These are phyloP conservation scores for Xylariaceae sp. DNA, from an alignment of 2,329 filamentous ascomycete genomes.

Conservation along the genomic window DNA sequence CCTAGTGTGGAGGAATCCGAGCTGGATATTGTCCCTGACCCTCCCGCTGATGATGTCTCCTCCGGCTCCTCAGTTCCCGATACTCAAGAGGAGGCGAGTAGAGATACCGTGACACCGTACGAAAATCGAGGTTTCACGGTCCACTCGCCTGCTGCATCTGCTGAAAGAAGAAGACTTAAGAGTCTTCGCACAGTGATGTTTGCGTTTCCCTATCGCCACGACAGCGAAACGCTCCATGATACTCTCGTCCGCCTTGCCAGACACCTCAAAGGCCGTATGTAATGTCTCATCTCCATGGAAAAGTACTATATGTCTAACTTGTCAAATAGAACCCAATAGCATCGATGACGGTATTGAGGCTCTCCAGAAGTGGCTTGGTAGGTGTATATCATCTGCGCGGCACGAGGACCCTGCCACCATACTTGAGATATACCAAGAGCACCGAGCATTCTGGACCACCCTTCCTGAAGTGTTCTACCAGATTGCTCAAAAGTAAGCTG, in stretches of 20 bases:
- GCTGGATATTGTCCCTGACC: conserved; percentile 32
- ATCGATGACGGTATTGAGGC: conserved; percentile 43
- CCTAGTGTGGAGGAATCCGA: conserved; percentile 46
- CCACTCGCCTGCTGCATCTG: no score
- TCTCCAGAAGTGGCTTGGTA: conserved; percentile 49
- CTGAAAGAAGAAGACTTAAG: conserved; percentile 10
- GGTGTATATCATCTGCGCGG: conserved; percentile 41
- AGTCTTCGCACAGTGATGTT: conserved; percentile 22
- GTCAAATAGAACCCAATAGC: conserved; percentile 35
- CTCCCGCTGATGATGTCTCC: conserved; percentile 26
- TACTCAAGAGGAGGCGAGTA: conserved; percentile 46
- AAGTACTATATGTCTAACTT: conserved; percentile 15
- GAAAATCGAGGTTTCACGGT: no score
- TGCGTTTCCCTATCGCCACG: conserved; percentile 29
- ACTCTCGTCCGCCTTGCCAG: conserved; percentile 25
- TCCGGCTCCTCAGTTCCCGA: conserved; percentile 37
- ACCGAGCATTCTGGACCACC: conserved; percentile 48
- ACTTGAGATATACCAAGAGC: conserved; percentile 40
- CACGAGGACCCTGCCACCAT: conserved; percentile 33
- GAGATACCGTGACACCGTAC: no score
- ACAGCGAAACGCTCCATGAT: conserved; percentile 26
- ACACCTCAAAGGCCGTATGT: conserved; percentile 29
- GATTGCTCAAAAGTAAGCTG: conserved; percentile 40
- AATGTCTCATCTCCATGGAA: background rate
- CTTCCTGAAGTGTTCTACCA: conserved; percentile 49